phyloP scores from a whole-genome alignment of 1,284 basidiomycete species.

The Pascua sp. region DNA sequence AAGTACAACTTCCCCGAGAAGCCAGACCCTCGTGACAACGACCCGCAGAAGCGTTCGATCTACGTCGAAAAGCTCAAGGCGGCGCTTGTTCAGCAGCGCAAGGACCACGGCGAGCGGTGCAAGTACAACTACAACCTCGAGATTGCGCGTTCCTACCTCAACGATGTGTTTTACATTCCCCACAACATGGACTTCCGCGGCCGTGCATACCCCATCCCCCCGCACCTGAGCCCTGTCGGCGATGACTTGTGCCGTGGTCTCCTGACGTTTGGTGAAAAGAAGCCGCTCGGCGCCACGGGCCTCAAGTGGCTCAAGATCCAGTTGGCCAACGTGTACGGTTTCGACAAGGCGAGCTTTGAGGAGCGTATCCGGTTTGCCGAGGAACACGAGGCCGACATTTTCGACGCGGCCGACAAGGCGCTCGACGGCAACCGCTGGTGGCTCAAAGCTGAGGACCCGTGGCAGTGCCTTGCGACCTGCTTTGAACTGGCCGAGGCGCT shows the following conservation, averaged over 20 bases:
- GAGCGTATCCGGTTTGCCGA: constrained; percentile 80
- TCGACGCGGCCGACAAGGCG: constrained; percentile 82
- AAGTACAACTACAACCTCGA: constrained; percentile 96
- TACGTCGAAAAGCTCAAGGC: constrained; percentile 63
- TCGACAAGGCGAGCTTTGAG: constrained; percentile 90
- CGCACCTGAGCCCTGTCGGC: constrained; percentile 93
- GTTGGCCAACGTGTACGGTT: constrained; percentile 87
- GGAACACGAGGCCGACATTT: constrained; percentile 70
- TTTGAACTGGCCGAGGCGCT: constrained; percentile 79
- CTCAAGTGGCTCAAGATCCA: constrained; percentile 88
- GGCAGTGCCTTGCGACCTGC: constrained; percentile 93
- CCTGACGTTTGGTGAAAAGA: constrained; percentile 75
- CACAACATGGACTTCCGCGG: constrained; percentile 99
- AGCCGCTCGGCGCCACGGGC: constrained; percentile 75
- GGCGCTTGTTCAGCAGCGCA: constrained; percentile 63
- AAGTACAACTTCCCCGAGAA: constrained; percentile 55
- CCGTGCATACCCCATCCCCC: constrained; percentile 93
- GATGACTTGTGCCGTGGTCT: constrained; percentile 91
- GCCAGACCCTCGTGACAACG: constrained; percentile 61
- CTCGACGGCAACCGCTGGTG: constrained; percentile 79
- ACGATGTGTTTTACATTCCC: constrained; percentile 81
- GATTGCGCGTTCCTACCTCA: constrained; percentile 71
- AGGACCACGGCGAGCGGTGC: constrained; percentile 86
- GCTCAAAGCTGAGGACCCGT: constrained; percentile 89
- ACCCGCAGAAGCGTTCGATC: constrained; percentile 62